Base-by-base conservation (phyloP, 306 rosid genomes). In the Hippophae tibetana region DNA sequence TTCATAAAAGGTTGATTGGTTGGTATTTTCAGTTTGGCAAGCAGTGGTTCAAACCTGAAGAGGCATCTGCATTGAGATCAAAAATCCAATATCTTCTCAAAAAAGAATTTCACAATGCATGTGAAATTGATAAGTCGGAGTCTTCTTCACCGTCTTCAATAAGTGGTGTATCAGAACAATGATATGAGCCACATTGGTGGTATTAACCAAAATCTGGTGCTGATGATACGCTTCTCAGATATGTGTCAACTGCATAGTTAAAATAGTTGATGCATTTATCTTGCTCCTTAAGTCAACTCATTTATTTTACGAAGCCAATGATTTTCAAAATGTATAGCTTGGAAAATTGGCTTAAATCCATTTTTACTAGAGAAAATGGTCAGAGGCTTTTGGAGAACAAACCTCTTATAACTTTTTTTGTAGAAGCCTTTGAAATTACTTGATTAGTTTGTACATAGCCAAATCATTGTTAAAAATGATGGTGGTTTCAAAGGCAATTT, bases 1-100 rank as follows among this genome's bases (percentile, higher is more conserved):
- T 31, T 31, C 38, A 31, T 31, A 31, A 31, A 31, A 31, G 38
- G 38, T 31, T 31, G 4, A 31, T 63, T 62, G 58, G 58, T 62
- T 42, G 45, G 40, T 31, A 62, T 60, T 70, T 43, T 26, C 88
- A 88, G 99, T 88, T 92, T 64, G 82, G 90, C 52, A 82, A 56
- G 81, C 78, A 62, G 76, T 92, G 99, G 99, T 92, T 92, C 76
- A 81, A 69, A 81, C 88, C 96, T 14, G 79, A 80, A 62, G 95
- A 86, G 62, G 99, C 99, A 42, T 92, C 99, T 42, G 60, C 70
- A 71, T 76, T 92, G 85, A 92, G 99, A 71, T 52, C 14, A 60
- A 92, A 73, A 77, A 92, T 92, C 67, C 79, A 65, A 12, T 61
- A 65, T 57, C 68, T 85, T 74, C 93, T 92, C 61, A 25, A 43